Percentiles rank a stretch among this genome's conserved stretches.
phyloP scores from a whole-genome alignment of 2,329 filamentous ascomycete species.

The Talaromyces sp. region DNA sequence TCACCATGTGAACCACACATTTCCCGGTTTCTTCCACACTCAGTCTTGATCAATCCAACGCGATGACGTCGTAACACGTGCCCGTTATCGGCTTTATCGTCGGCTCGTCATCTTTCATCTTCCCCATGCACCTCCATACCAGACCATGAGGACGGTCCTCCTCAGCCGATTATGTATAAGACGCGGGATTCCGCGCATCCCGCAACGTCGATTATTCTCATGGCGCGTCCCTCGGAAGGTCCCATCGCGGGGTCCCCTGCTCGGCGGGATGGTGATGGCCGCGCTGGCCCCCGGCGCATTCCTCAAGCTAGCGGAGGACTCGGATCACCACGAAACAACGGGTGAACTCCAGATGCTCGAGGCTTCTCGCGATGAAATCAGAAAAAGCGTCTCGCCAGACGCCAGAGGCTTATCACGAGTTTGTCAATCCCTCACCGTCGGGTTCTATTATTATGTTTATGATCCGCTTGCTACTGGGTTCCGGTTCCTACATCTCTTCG shows the following conservation, averaged over 20 bases:
- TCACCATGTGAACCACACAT: too few relatives aligned
- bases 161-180: slow-evolving; percentile 54
- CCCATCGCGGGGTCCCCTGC: slow-evolving; percentile 27
- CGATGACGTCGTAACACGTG: slow-evolving; percentile 29
- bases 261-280: slow-evolving; percentile 41
- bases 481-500: slow-evolving; percentile 81
- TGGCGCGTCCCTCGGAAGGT: slow-evolving; percentile 25
- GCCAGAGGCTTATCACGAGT: slow-evolving; percentile 62
- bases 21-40: too few relatives aligned
- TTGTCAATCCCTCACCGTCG: slow-evolving; percentile 63
- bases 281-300: slow-evolving; percentile 61
- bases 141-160: slow-evolving; percentile 55
- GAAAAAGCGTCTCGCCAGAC: slow-evolving; percentile 66
- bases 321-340: slow-evolving; percentile 60
- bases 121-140: slow-evolving; percentile 15
- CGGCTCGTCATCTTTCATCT: slow-evolving; percentile 3
- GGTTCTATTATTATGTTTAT: slow-evolving; percentile 62
- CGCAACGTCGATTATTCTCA: slow-evolving; percentile 35
- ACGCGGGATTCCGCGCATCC: slow-evolving; percentile 40
- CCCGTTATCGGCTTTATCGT: slow-evolving; percentile 14
- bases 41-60: too few relatives aligned
- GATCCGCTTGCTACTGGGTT: slow-evolving; percentile 86
- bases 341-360: slow-evolving; percentile 85
- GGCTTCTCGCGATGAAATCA: slow-evolving; percentile 75
- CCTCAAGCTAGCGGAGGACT: slow-evolving; percentile 59